Evolutionary conservation across 805 yeast genomes (phyloP), one percentile per base, ranked within the genome.

Genomic region (Ascoidea asiatica): DNA sequence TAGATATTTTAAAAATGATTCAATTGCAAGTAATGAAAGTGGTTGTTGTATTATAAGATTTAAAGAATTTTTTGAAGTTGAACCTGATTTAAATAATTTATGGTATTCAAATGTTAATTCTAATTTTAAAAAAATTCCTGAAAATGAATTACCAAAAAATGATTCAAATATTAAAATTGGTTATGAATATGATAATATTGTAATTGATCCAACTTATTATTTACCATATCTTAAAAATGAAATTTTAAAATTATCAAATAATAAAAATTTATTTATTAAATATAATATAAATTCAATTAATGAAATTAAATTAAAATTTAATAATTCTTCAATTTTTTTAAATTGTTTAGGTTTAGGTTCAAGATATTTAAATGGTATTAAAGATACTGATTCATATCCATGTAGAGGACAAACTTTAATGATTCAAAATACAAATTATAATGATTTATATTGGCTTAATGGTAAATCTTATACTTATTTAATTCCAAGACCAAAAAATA

Each of bases 401-500:
- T 71, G 77, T n/a, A 63, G 72, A 48, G 87, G 86, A 1, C 83
- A 77, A 52, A 73, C 74, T 11, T 54, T 77, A 7, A 66, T 73
- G 23, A 72, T 75, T 7, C 62, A 71, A 37, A 77, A 77, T 54
- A 65, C 60, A 39, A 15, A 29, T 11, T 29, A 29, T 3, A 2
- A 8, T 15, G n/a, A n/a, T n/a, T n/a, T n/a, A n/a, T n/a, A n/a
- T n/a, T n/a, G n/a, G n/a, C n/a, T n/a, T n/a, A 53, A 50, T 42
- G 57, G 56, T 1, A 54, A 62, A 42, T 60, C 79, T 21, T 79
- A 80, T 53, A 62, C 75, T 36, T n/a, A n/a, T n/a, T n/a, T n/a
- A n/a, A 73, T 80, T 67, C 87, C 87, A n/a, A 60, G 87, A 45
- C n/a, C n/a, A n/a, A 74, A 73, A 48, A 87, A 80, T 59, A 86